Percentiles rank a stretch among this genome's conserved stretches.
phyloP scores from a whole-genome alignment of 2,329 filamentous ascomycete species.

The Colletotrichum tofieldiae region DNA sequence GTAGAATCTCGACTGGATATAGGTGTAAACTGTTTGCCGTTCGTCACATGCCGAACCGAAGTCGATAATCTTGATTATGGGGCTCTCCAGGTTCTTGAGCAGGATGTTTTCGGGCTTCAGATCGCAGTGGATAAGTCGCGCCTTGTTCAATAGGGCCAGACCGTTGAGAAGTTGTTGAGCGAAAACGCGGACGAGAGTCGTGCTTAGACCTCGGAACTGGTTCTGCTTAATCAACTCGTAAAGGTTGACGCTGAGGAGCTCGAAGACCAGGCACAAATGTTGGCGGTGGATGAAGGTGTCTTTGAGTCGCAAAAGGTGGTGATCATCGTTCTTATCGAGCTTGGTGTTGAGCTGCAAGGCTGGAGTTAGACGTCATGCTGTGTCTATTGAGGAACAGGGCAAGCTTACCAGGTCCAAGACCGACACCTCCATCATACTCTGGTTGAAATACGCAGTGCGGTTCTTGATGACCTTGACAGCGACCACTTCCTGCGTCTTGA shows the following conservation, averaged over 20 bases:
- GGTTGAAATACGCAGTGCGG: conserved; percentile 98
- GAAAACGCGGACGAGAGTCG: conserved; percentile 96
- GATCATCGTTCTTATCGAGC: conserved; percentile 99
- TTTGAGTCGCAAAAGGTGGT: conserved; percentile 93
- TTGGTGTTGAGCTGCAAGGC: conserved; percentile 87
- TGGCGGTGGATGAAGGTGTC: conserved; percentile 99
- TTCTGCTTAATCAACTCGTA: conserved; percentile 99
- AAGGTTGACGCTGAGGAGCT: conserved; percentile 95
- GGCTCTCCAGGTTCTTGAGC: conserved; percentile 97
- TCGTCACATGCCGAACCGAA: conserved; percentile 99
- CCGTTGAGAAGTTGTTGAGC: conserved; percentile 97
- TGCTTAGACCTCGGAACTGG: conserved; percentile 97
- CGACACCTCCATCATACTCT: conserved; percentile 99
- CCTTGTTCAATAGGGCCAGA: conserved; percentile 93
- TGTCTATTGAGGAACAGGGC: not conserved
- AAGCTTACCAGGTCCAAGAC: conserved; percentile 88
- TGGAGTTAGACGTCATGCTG: conserved; percentile 30
- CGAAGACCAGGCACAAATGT: conserved; percentile 96
- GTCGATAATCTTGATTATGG: conserved; percentile 99
- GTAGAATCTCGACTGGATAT: conserved; percentile 99
- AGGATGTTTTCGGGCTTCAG: conserved; percentile 98
- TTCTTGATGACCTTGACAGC: conserved; percentile 99
- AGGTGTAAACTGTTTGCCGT: conserved; percentile 98
- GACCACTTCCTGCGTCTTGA: conserved; percentile 98
- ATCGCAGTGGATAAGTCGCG: conserved; percentile 97